Evolutionary conservation across 768 basidiomycete species (phyloP).

Genomic region (Boletus tylopilopsis): DNA sequence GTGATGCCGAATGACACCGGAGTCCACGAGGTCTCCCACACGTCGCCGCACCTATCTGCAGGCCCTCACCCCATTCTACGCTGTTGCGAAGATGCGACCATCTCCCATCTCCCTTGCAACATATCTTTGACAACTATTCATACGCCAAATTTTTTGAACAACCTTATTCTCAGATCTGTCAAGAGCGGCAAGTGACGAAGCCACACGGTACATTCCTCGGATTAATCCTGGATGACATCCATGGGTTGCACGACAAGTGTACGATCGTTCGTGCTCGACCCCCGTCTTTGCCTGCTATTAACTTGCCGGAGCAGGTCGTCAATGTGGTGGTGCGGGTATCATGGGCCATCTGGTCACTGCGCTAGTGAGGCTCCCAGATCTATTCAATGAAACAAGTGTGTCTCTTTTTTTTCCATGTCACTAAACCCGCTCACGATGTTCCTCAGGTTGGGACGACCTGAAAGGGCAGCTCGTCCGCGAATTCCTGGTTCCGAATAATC

Average conservation of each 20-base stretch:
- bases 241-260: background rate
- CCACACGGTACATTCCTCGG: background rate
- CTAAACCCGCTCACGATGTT: background rate
- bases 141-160: background rate
- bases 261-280: too few species aligned
- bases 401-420: background rate
- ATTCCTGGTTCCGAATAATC: background rate
- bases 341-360: too few species aligned
- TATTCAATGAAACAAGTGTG: constrained; percentile 5
- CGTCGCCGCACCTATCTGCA: constrained; percentile 6
- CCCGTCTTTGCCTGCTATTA: background rate
- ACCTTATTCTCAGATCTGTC: background rate
- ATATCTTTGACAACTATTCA: background rate
- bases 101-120: background rate
- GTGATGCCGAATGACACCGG: too few species aligned
- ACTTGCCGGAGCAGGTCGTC: background rate
- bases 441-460: constrained; percentile 4
- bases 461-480: background rate
- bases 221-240: background rate
- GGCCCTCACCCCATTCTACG: constrained; percentile 6
- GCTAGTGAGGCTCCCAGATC: background rate
- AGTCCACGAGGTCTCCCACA: too few species aligned
- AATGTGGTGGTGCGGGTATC: background rate
- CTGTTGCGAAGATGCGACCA: constrained; percentile 3
- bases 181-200: background rate